These are phyloP conservation scores for Trichoderma gamsii DNA, from an alignment of 495 filamentous ascomycete genomes.

Conservation along the genomic window DNA sequence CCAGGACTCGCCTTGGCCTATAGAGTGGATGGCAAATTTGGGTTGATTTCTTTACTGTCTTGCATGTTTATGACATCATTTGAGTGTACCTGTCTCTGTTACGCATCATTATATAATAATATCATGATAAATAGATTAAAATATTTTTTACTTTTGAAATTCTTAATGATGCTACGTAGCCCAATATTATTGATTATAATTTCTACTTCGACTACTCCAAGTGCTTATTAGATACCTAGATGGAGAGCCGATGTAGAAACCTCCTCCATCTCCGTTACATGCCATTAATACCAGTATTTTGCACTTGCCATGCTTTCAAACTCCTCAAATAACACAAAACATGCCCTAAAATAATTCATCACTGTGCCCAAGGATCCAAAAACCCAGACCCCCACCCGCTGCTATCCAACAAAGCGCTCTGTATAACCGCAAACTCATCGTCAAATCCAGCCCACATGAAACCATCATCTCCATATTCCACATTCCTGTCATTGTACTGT, in stretches of 20 bases:
- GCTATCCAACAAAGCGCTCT: conserved; percentile 17
- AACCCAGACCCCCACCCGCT: conserved; percentile 16
- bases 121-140: neutral
- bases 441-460: conserved; percentile 14
- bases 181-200: neutral
- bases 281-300: too few relatives aligned
- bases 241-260: too few relatives aligned
- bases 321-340: neutral
- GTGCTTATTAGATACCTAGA: too few relatives aligned
- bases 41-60: neutral
- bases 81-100: neutral
- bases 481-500: neutral
- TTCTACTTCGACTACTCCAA: too few relatives aligned
- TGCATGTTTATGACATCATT: neutral
- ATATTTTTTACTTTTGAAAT: neutral
- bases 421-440: conserved; percentile 16
- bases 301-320: too few relatives aligned
- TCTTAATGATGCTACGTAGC: neutral
- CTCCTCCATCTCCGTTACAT: too few relatives aligned
- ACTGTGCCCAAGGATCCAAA: conserved; percentile 8
- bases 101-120: neutral
- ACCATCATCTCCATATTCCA: conserved; percentile 11
- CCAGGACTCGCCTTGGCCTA: conserved; percentile 12
- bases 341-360: neutral
- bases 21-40: neutral